Evolutionary conservation across 306 rosid species (phyloP), one percentile per base, ranked within the genome.

Genomic region (Acacia acuminata): DNA sequence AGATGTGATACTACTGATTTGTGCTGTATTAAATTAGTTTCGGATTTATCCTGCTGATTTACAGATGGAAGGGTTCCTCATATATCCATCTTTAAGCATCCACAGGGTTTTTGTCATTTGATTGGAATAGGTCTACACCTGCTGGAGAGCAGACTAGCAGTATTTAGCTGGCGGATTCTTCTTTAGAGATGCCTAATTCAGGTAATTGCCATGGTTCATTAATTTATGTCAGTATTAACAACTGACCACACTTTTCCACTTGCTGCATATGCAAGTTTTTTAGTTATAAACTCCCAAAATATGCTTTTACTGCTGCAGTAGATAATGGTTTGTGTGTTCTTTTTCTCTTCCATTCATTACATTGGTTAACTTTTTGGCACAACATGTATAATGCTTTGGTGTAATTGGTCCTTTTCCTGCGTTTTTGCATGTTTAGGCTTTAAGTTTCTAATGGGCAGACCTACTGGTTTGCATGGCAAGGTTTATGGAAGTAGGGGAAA

Each of bases 391-490:
- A 24, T 4, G 32, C 66, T 22, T 24, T 24, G 63, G 24, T 7
- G 63, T n/a, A 8, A 55, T 55, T 55, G 24, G 63, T 55, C 63
- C 63, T 55, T 14, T 48, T 48, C 25, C 7, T 20, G 25, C 10
- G 1, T 55, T 20, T 53, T 53, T 24, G 0, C 15, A 58, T 22
- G 34, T 58, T 60, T 60, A 24, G 67, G 67, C 34, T 85, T 88
- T 72, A 58, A 22, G 65, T 58, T n/a, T 22, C 14, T 58, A 5
- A 58, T 58, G 65, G 27, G 27, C 65, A 5, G 56, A 9, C 91
- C 91, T 81, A 85, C 89, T 83, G 88, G 86, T 81, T 84, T 91
- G 77, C 89, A 88, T 50, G 89, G 65, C 65, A 58, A 58, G 30
- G 65, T 58, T 58, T 58, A 10, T n/a, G 10, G 65, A 55, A 53